Conservation (phyloP, 2,329 filamentous ascomycete genomes). For the Pyrenophora teres region DNA sequence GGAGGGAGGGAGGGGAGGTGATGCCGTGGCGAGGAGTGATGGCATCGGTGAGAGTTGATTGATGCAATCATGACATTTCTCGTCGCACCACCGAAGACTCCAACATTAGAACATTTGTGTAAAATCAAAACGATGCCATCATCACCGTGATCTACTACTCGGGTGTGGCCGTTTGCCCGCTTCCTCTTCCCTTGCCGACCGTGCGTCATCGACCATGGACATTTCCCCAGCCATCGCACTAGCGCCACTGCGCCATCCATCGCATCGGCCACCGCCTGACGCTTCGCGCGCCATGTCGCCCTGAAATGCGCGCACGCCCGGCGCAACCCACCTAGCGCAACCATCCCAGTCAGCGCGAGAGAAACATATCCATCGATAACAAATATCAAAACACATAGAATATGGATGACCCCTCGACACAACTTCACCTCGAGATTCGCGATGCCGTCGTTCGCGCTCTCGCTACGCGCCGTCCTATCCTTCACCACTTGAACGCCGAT, state of each 20-base stretch:
- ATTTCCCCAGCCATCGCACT: conserved; percentile 16
- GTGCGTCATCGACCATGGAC: conserved; percentile 18
- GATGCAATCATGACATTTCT: too few species aligned
- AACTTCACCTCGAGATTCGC: conserved; percentile 52
- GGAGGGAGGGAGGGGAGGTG: too few species aligned
- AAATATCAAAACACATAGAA: not conserved
- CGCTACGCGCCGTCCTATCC: conserved; percentile 55
- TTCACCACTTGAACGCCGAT: conserved; percentile 70
- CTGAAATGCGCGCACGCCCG: conserved; percentile 17
- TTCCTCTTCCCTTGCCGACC: conserved; percentile 3
- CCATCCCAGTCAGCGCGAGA: not conserved
- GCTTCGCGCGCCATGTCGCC: conserved; percentile 25
- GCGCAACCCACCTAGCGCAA: conserved; percentile 10
- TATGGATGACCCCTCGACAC: conserved; percentile 44
- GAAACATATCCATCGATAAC: not conserved
- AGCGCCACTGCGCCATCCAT: conserved; percentile 11
- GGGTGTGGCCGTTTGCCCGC: not conserved
- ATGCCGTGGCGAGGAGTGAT: too few species aligned
- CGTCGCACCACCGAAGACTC: too few species aligned
- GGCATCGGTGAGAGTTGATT: too few species aligned
- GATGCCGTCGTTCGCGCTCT: conserved; percentile 48
- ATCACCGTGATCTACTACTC: not conserved
- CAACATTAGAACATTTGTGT: not conserved
- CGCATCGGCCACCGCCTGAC: conserved; percentile 2
- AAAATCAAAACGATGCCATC: not conserved